These are phyloP conservation scores for Aureobasidium sp. DNA, from an alignment of 2,329 filamentous ascomycete species.

Conservation along the genomic window DNA sequence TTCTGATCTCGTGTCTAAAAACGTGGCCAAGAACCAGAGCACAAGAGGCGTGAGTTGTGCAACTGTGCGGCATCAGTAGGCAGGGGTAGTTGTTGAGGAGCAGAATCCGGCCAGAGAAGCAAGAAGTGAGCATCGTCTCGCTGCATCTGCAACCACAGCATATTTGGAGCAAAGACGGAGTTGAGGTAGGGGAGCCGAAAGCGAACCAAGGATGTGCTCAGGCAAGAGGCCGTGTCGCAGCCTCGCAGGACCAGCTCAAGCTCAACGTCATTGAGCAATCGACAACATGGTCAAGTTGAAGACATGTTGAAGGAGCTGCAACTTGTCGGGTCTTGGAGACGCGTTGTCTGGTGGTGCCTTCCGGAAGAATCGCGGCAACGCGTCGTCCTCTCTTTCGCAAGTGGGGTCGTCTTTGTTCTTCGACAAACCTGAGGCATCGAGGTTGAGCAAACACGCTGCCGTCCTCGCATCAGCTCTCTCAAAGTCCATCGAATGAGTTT, in stretches of 20 bases:
- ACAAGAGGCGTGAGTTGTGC: neutral
- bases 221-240: neutral
- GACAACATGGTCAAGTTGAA: neutral
- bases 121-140: neutral
- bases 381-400: neutral
- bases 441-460: neutral
- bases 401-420: neutral
- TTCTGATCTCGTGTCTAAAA: neutral
- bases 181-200: neutral
- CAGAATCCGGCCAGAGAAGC: neutral
- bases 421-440: neutral
- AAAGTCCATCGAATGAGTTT: neutral
- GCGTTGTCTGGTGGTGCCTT: neutral
- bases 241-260: neutral
- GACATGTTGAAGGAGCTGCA: neutral
- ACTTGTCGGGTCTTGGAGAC: neutral
- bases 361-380: neutral
- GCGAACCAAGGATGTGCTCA: neutral
- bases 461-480: neutral
- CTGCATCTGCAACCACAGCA: neutral
- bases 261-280: neutral
- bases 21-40: neutral
- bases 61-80: neutral
- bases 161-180: neutral
- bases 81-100: neutral